These are phyloP conservation scores for Cymbidium sinense DNA, from an alignment of 106 monocot species.

Conservation along the genomic window DNA sequence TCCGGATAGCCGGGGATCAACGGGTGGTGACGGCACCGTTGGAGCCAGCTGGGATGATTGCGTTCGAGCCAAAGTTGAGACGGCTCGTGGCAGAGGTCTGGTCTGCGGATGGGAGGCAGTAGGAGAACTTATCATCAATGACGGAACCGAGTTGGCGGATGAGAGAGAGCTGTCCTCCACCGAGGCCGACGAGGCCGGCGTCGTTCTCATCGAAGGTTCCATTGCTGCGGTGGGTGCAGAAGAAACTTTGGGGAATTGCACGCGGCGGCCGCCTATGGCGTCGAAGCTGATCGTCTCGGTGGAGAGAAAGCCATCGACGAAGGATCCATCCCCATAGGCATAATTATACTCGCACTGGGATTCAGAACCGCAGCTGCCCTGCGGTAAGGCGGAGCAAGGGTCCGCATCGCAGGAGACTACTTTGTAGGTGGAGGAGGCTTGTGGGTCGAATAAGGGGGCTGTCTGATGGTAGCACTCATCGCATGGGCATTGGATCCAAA, in stretches of 20 bases:
- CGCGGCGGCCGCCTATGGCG: neutral
- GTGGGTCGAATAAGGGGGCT: constrained; percentile 3
- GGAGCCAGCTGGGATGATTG: neutral
- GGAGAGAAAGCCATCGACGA: constrained; percentile 24
- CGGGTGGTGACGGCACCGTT: constrained; percentile 9
- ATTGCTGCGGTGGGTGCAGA: constrained; percentile 19
- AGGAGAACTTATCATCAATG: constrained; percentile 37
- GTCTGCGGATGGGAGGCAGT: constrained; percentile 19
- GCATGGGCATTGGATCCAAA: constrained; percentile 14
- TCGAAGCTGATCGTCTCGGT: constrained; percentile 32
- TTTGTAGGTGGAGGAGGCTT: constrained; percentile 9
- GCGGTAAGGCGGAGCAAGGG: neutral
- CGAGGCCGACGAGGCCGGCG: constrained; percentile 42
- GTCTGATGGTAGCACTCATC: constrained; percentile 5
- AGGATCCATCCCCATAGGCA: constrained; percentile 26
- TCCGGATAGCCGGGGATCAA: neutral
- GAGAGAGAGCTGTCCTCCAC: constrained; percentile 31
- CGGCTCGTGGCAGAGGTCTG: constrained; percentile 7
- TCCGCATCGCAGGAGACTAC: neutral
- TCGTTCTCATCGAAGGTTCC: constrained; percentile 17
- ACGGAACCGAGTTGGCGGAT: constrained; percentile 28
- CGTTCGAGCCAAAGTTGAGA: constrained; percentile 25
- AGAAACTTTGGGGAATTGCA: constrained; percentile 1
- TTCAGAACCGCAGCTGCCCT: neutral
- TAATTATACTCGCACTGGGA: constrained; percentile 1